Evolutionary conservation across 371 early-diverging fungal genomes (phyloP), one percentile per base, ranked within the genome.

Genomic region (Apophysomyces elegans): DNA sequence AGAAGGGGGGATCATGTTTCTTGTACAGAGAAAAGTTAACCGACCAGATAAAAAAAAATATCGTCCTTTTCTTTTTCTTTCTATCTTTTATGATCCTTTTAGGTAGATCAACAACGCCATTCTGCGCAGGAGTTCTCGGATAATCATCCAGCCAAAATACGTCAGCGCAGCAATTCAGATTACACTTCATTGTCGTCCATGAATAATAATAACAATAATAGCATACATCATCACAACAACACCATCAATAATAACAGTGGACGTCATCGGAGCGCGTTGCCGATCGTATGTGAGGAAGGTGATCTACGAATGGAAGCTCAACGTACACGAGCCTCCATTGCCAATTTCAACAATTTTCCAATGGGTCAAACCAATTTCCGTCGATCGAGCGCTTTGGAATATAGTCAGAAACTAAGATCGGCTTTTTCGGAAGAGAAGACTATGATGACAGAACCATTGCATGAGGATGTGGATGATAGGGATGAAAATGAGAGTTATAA

Each of bases 271-370:
- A 72, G 72, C 50, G 68, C 76, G 0, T 62, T 79, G 14, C 76
- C 76, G 56, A 79, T 71, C 1, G 79, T 79, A 3, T 72, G 67
- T 58, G 79, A 79, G 68, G 79, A 76, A 64, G 69, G 64, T 5
- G 63, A 62, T 58, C 36, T 9, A 18, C 60, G 38, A 16, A 13
- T 57, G 56, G 35, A 32, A 37, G 26, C 26, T 38, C 32, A 62
- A 46, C 16, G 41, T 9, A 41, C 63, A 71, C 58, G 73, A 72
- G 64, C 75, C 5, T 78, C 78, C n/a, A 70, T 73, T 4, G 70
- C 73, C 11, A 68, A 76, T 35, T 79, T 76, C 57, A 79, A 79
- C 54, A 72, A 58, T 16, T 78, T 75, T 32, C 78, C 78, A 9
- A 64, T 71, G 61, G 59, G 56, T 1, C 58, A 61, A 11, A 38